Evolutionary conservation across 306 rosid genomes (phyloP), one percentile per base, ranked within the genome.

Genomic region (Nissolia schottii): DNA sequence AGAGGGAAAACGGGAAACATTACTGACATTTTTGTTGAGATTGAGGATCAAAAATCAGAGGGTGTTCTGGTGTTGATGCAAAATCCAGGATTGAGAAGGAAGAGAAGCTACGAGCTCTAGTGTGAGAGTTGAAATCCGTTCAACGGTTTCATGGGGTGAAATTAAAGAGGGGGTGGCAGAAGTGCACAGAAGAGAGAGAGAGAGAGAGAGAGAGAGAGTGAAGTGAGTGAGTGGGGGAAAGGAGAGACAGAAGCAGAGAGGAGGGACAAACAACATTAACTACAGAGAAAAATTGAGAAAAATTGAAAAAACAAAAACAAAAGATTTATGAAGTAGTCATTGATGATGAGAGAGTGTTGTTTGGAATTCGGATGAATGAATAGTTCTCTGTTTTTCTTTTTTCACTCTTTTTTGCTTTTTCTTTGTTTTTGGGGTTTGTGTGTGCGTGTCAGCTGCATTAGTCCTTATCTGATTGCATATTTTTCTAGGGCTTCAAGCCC

Each of bases 391-490:
- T 14, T 22, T 10, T 4, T 18, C 1, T 49, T 2, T 34, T 34
- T 2, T 34, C 9, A 0, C 38, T 34, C 6, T 35, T 7, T 7
- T 7, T 35, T 7, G 7, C 5, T 18, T 8, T 49, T 18, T 64
- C 13, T 37, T n/a, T 38, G 32, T 61, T 13, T 37, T 37, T 7
- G 13, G 14, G 14, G 8, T 3, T 34, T 5, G 38, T 32, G 5
- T 27, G 54, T 37, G 64, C 34, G 71, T 65, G 78, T 27, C 38
- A 54, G 83, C 84, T 41, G 82, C 91, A 87, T 50, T 41, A 67
- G 88, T 84, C 89, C 87, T 67, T 84, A 82, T 84, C 91, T 64
- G 70, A 75, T 64, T 86, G 81, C 86, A 63, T 37, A 48, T 14
- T 51, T 71, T 78, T 79, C 62, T 63, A 75, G 84, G 79, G 60